Evolutionary conservation across 441 rosid genomes (phyloP), one percentile per base, ranked within the genome.

Genomic region (Gossypium lobatum): DNA sequence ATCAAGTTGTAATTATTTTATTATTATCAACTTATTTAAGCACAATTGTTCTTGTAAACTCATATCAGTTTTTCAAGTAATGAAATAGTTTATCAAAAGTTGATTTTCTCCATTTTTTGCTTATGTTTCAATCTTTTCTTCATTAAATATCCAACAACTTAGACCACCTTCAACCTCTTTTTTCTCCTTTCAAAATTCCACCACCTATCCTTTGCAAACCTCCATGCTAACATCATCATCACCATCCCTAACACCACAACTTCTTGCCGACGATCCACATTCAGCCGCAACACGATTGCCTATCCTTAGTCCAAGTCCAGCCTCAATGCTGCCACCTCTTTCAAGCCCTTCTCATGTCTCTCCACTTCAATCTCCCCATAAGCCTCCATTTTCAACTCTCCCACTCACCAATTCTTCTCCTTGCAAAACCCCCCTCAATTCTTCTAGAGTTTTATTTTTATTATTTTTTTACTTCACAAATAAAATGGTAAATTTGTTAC

Each of bases 341-440:
- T 34, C 13, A 7, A 65, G 70, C 75, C 25, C 70, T 72, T 14
- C 71, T 2, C 81, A 79, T 59, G 70, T 82, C 39, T 80, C 86
- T 18, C 85, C 91, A 63, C 73, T 80, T 76, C 72, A 80, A 72
- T 79, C 86, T n/a, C 80, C 85, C 74, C 80, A 70, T 74, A 63
- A 77, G 10, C 77, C 46, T 34, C 4, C 68, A 17, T 81, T 75
- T 68, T 73, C 84, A 0, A 84, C 90, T 46, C 86, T 89, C 53
- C 84, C 88, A 53, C 88, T 83, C 60, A 80, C 83, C 21, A 82
- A 84, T 74, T 64, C 80, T 11, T 64, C 73, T 0, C 70, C 66
- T 55, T 50, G 23, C 2, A 28, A 61, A 4, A 28, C 45, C 39
- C 4, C n/a, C 62, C 8, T 11, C 0, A 18, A 34, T 14, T 64